Conservation (phyloP, 106 monocot species). For the Vanilla planifolia region DNA sequence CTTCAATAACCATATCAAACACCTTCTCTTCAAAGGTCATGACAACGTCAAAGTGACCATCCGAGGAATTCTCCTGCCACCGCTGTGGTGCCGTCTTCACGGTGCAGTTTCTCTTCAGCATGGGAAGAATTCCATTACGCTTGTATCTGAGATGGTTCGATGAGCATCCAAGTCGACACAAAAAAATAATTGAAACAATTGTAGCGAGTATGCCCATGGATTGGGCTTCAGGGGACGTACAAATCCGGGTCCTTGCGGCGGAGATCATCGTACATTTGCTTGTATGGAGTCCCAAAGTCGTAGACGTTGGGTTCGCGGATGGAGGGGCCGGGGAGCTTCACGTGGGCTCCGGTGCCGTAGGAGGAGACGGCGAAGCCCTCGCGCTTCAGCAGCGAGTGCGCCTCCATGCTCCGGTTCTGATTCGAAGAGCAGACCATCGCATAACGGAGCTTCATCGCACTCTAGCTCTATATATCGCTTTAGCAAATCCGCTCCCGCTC, state of each 20-base stretch:
- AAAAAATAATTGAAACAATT: neutral
- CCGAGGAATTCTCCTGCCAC: constrained; percentile 87
- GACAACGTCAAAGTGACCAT: constrained; percentile 80
- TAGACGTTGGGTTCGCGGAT: constrained; percentile 87
- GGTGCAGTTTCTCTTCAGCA: constrained; percentile 76
- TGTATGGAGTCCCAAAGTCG: constrained; percentile 97
- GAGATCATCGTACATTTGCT: constrained; percentile 79
- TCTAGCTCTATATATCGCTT: neutral
- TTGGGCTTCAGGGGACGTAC: constrained; percentile 11
- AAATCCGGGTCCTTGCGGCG: constrained; percentile 68
- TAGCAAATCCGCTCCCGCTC: constrained; percentile 4
- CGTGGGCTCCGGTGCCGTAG: constrained; percentile 91
- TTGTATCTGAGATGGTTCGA: constrained; percentile 85
- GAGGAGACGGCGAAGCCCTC: constrained; percentile 80
- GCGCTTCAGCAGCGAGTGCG: constrained; percentile 73
- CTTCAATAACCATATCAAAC: constrained; percentile 83
- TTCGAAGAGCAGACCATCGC: constrained; percentile 99
- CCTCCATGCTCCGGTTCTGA: constrained; percentile 99
- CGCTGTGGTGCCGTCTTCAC: constrained; percentile 89
- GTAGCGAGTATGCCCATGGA: neutral
- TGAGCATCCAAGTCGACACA: neutral
- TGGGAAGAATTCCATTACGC: constrained; percentile 86
- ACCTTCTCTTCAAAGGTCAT: constrained; percentile 93
- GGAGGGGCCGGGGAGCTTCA: constrained; percentile 98
- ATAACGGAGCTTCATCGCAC: constrained; percentile 39